These are phyloP conservation scores for Trifolium fragiferum DNA, from an alignment of 306 rosid genomes.

Conservation along the genomic window DNA sequence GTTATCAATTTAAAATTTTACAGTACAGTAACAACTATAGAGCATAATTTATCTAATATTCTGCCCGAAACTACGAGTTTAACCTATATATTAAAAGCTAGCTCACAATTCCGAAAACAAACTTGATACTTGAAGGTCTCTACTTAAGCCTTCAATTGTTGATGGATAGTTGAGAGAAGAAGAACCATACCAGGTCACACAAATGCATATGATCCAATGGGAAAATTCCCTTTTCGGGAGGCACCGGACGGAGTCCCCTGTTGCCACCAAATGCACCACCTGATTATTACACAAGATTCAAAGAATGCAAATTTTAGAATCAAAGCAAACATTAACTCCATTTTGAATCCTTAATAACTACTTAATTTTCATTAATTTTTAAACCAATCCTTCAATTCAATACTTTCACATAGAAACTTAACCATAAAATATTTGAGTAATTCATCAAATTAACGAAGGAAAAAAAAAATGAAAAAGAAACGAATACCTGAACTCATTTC, in stretches of 20 bases:
- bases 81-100: constrained; percentile 11
- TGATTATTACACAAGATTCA: constrained; percentile 38
- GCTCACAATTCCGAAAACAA: neutral
- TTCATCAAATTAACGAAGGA: neutral
- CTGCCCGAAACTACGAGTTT: neutral
- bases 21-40: no score
- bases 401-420: neutral
- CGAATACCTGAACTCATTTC: constrained; percentile 66
- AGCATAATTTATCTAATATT: neutral
- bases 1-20: neutral
- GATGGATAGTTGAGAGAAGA: constrained; percentile 11
- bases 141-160: neutral
- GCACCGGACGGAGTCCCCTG: constrained; percentile 88
- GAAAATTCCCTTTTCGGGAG: constrained; percentile 96
- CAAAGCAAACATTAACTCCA: neutral
- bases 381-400: no score
- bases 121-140: neutral
- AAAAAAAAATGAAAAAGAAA: neutral
- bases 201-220: constrained; percentile 96
- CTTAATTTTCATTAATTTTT: no score
- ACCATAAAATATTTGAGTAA: neutral
- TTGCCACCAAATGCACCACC: constrained; percentile 99
- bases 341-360: no score
- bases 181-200: constrained; percentile 74
- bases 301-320: neutral